These are phyloP conservation scores for Bipolaris victoriae DNA, from an alignment of 2,329 filamentous ascomycete genomes.

Conservation along the genomic window DNA sequence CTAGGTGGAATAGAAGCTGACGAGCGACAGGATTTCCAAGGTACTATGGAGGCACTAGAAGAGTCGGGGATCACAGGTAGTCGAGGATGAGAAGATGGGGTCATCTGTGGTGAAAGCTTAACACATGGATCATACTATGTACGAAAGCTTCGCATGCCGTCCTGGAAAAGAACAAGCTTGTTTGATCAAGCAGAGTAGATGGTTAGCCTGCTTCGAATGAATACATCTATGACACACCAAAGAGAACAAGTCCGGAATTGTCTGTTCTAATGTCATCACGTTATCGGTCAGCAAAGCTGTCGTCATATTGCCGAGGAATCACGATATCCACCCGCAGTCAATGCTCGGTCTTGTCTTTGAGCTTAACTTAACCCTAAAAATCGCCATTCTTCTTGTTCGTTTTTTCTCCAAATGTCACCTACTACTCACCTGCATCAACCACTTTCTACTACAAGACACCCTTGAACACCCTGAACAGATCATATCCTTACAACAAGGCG, in stretches of 20 bases:
- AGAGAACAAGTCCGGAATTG: neutral
- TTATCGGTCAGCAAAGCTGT: neutral
- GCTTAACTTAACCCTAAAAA: too few species aligned
- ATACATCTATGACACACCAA: neutral
- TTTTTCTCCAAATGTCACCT: neutral
- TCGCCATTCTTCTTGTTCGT: neutral
- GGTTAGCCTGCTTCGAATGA: neutral
- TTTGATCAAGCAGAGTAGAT: neutral
- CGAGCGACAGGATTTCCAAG: neutral
- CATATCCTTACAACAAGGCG: neutral
- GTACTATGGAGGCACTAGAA: conserved; percentile 3
- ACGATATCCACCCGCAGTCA: neutral
- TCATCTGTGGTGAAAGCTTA: neutral
- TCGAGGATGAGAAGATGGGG: neutral
- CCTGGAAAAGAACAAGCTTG: neutral
- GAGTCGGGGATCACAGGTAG: conserved; percentile 1
- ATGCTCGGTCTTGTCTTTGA: too few species aligned
- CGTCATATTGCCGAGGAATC: neutral
- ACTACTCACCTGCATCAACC: neutral
- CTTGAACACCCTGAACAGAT: neutral
- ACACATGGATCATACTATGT: too few species aligned
- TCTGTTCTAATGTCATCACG: neutral
- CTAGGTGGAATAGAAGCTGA: neutral
- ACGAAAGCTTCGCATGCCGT: neutral
- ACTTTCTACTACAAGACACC: neutral